Percentiles rank a stretch among this genome's conserved stretches.
Evolutionary conservation across 352 stramenopile species (phyloP).

Genomic region (Elongisporangium prolatum): DNA sequence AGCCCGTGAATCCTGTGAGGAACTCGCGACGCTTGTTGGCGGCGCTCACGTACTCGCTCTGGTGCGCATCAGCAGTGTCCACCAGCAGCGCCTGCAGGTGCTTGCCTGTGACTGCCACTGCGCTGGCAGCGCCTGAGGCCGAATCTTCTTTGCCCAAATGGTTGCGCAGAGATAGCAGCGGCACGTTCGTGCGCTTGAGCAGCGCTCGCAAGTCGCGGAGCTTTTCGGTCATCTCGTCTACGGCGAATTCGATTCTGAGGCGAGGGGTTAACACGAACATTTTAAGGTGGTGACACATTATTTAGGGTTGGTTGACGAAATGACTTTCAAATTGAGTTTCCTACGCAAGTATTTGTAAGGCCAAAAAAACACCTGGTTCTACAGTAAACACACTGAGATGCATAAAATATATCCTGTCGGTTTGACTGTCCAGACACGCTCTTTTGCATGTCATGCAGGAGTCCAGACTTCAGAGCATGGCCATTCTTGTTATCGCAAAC

Average conservation of each 20-base stretch:
- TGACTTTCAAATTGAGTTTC: too few relatives aligned
- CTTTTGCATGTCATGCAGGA: too few relatives aligned
- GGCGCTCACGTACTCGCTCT: conserved; percentile 97
- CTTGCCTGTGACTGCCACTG: conserved; percentile 30
- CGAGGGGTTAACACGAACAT: background rate
- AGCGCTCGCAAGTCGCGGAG: conserved; percentile 60
- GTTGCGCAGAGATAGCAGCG: conserved; percentile 56
- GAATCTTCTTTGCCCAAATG: conserved; percentile 43
- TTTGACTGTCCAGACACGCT: too few relatives aligned
- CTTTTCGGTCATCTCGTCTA: conserved; percentile 35
- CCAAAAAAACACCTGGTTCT: too few relatives aligned
- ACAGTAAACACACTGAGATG: too few relatives aligned
- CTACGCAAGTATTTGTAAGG: too few relatives aligned
- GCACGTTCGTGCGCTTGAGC: conserved; percentile 57
- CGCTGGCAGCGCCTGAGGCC: background rate
- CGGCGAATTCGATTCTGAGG: background rate
- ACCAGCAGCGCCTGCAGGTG: conserved; percentile 90
- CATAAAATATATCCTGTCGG: too few relatives aligned
- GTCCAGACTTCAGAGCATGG: too few relatives aligned
- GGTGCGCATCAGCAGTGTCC: conserved; percentile 96
- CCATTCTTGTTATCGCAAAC: too few relatives aligned
- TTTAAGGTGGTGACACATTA: background rate
- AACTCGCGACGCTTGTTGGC: conserved; percentile 95
- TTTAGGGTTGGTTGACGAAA: too few relatives aligned
- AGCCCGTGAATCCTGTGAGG: conserved; percentile 96